phyloP scores from a whole-genome alignment of 257 asterid species.

The Nicotiana tomentosiformis region DNA sequence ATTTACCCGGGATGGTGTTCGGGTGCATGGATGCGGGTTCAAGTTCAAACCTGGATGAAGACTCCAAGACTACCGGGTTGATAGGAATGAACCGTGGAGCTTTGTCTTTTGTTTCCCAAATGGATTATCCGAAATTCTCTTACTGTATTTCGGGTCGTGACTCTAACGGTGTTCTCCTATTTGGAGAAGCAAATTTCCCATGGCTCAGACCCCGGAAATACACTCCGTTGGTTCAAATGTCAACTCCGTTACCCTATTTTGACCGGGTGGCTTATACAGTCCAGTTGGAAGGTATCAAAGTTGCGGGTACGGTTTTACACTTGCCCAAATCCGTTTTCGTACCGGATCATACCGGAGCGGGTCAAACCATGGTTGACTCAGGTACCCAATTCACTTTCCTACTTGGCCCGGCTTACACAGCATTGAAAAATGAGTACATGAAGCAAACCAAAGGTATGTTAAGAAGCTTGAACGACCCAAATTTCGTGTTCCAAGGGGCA shows the following conservation, averaged over 20 bases:
- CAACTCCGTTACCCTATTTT: constrained; percentile 58
- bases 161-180: constrained; percentile 48
- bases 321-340: constrained; percentile 42
- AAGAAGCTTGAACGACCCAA: constrained; percentile 34
- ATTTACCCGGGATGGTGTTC: constrained; percentile 38
- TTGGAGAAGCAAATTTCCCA: constrained; percentile 50
- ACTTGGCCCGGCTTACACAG: constrained; percentile 59
- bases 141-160: constrained; percentile 73
- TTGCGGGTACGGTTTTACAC: constrained; percentile 32
- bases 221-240: constrained; percentile 51
- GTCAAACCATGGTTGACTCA: constrained; percentile 84
- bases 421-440: constrained; percentile 48
- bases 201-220: constrained; percentile 50
- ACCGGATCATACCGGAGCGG: constrained; percentile 88
- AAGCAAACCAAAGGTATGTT: constrained; percentile 45
- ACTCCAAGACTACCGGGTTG: constrained; percentile 46
- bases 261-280: constrained; percentile 76
- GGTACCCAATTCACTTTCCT: constrained; percentile 85
- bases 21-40: constrained; percentile 75
- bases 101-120: constrained; percentile 59
- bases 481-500: constrained; percentile 72
- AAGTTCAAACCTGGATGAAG: constrained; percentile 57
- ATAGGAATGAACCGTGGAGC: constrained; percentile 81
- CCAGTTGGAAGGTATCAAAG: constrained; percentile 60
- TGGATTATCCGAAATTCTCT: constrained; percentile 51